These are phyloP conservation scores for Lonicera japonica DNA, from an alignment of 129 eudicot species.

Conservation along the genomic window DNA sequence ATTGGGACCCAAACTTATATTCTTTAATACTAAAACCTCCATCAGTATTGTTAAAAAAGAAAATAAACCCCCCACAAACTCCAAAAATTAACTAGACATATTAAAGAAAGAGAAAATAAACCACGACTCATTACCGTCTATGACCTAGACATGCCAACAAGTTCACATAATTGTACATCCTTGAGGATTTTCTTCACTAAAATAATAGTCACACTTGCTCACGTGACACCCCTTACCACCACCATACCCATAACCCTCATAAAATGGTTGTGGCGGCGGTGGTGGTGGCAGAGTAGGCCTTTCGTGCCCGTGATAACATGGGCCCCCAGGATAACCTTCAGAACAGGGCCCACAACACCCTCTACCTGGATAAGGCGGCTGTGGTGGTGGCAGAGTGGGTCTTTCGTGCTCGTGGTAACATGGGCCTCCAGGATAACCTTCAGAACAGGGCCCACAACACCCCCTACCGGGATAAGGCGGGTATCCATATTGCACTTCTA, in stretches of 20 bases:
- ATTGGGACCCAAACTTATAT: too few species aligned
- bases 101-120: too few species aligned
- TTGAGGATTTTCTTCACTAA: conserved; percentile 36
- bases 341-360: conserved; percentile 39
- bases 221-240: conserved; percentile 11
- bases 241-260: conserved; percentile 28
- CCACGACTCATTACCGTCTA: neutral
- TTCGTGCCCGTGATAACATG: conserved; percentile 32
- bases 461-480: conserved; percentile 26
- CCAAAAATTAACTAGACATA: too few species aligned
- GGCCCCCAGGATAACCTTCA: conserved; percentile 32
- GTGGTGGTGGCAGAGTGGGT: conserved; percentile 9
- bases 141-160: neutral
- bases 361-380: conserved; percentile 14
- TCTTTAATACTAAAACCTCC: too few species aligned
- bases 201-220: conserved; percentile 14
- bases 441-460: conserved; percentile 40
- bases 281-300: conserved; percentile 19
- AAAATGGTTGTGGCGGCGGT: conserved; percentile 25
- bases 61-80: too few species aligned
- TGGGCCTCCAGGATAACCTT: conserved; percentile 34
- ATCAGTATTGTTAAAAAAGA: too few species aligned
- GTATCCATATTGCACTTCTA: conserved; percentile 17
- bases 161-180: conserved; percentile 42
- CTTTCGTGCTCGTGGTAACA: conserved; percentile 34